A percentile compares a stretch with the other conserved stretches of the same genome.
Evolutionary conservation across 305 asterid genomes (phyloP).

Genomic region (Lippia alba): DNA sequence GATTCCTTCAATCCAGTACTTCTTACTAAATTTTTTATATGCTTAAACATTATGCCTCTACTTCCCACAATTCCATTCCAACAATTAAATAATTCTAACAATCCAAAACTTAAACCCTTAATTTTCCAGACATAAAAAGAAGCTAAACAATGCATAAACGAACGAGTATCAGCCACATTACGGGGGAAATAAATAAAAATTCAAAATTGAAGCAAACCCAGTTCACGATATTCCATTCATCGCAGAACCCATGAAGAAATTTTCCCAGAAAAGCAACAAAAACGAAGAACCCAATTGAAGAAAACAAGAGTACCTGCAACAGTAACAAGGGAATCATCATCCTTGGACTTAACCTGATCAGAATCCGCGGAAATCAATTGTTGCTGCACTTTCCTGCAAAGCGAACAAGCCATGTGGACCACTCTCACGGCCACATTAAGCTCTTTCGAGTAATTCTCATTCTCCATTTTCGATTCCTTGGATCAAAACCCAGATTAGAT

Average conservation of each 20-base stretch:
- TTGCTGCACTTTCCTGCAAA: slow-evolving; percentile 67
- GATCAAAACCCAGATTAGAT: slow-evolving; percentile 37
- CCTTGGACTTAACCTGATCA: slow-evolving; percentile 68
- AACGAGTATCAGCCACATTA: background rate
- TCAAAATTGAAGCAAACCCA: slow-evolving; percentile 11
- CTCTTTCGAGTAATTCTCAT: slow-evolving; percentile 53
- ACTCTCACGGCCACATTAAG: slow-evolving; percentile 74
- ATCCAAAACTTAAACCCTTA: background rate
- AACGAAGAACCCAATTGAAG: slow-evolving; percentile 18
- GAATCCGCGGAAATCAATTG: slow-evolving; percentile 42
- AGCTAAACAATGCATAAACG: slow-evolving; percentile 4
- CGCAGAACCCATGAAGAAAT: background rate
- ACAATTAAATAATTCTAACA: too few species aligned
- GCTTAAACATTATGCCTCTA: background rate
- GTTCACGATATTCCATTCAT: slow-evolving; percentile 2
- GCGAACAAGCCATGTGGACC: slow-evolving; percentile 74
- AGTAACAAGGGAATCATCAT: slow-evolving; percentile 79
- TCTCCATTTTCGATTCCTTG: slow-evolving; percentile 47
- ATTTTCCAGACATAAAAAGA: too few species aligned
- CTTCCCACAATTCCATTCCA: background rate
- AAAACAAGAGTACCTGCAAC: slow-evolving; percentile 57
- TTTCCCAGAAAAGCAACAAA: background rate
- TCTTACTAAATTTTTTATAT: too few species aligned
- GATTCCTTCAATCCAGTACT: background rate
- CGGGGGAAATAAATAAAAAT: slow-evolving; percentile 4